A percentile compares a stretch with the other conserved stretches of the same genome.
Conservation (phyloP, 805 yeast genomes). For the Candida hispaniensis region DNA sequence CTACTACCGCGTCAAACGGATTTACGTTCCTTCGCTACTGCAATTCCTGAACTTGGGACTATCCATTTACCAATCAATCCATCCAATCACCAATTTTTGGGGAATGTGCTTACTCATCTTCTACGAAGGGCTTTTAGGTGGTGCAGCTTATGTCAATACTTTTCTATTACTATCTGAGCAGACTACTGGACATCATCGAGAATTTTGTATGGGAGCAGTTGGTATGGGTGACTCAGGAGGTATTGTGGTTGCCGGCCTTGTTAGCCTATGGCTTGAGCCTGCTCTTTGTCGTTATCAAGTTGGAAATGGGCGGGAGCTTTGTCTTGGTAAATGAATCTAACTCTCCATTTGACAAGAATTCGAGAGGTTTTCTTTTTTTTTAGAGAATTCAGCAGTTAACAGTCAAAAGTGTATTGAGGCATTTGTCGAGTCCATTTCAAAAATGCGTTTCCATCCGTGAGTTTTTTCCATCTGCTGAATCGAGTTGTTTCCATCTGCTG, state of each 20-base stretch:
- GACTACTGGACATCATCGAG: slow-evolving; percentile 42
- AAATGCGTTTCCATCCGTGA: no score
- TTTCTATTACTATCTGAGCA: slow-evolving; percentile 65
- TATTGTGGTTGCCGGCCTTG: slow-evolving; percentile 64
- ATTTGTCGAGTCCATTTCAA: no score
- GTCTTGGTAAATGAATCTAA: slow-evolving; percentile 36
- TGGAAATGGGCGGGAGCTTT: slow-evolving; percentile 67
- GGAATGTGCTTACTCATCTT: slow-evolving; percentile 51
- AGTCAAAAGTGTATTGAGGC: no score
- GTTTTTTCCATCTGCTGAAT: no score
- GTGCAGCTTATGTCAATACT: slow-evolving; percentile 82
- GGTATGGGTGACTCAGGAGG: slow-evolving; percentile 82
- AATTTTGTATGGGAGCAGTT: slow-evolving; percentile 74
- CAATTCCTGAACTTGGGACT: slow-evolving; percentile 56
- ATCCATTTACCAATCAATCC: slow-evolving; percentile 54
- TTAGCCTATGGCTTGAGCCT: slow-evolving; percentile 68
- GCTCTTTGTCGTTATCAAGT: slow-evolving; percentile 63
- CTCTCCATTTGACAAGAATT: no score
- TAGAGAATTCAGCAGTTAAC: no score
- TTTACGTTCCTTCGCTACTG: slow-evolving; percentile 53
- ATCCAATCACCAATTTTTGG: slow-evolving; percentile 47
- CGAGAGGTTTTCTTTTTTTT: no score
- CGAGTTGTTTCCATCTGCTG: no score
- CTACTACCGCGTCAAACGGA: slow-evolving; percentile 44
- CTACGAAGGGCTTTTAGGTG: slow-evolving; percentile 84